Evolutionary conservation across 495 filamentous ascomycete species (phyloP).

Genomic region (Aspergillus bridgeri): DNA sequence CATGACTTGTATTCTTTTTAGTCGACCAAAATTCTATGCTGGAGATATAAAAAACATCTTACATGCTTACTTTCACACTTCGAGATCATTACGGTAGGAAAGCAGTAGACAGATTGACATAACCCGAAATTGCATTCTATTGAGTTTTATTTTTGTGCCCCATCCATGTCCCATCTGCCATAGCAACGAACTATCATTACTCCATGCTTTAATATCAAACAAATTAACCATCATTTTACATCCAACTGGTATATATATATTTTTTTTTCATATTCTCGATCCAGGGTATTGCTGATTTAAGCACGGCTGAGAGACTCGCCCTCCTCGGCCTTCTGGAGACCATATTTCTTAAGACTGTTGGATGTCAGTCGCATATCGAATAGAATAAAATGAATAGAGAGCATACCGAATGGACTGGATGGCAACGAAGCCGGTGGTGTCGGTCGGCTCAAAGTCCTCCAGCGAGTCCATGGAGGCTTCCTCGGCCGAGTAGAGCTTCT

Average conservation of each 20-base stretch:
- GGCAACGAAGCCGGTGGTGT: constrained; percentile 74
- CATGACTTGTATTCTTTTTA: too few species aligned
- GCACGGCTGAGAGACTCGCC: constrained; percentile 41
- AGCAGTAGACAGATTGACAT: too few species aligned
- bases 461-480: constrained; percentile 88
- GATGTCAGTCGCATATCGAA: constrained; percentile 37
- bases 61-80: too few species aligned
- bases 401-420: constrained; percentile 15
- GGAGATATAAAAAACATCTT: too few species aligned
- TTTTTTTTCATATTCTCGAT: neutral
- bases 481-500: constrained; percentile 80
- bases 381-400: neutral
- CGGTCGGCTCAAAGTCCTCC: constrained; percentile 70
- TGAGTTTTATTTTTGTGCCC: too few species aligned
- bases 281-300: neutral
- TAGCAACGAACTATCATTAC: too few species aligned
- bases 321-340: constrained; percentile 61
- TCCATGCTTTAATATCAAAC: neutral
- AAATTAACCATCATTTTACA: neutral
- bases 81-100: too few species aligned
- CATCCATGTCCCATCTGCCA: too few species aligned
- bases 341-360: constrained; percentile 88
- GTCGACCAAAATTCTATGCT: too few species aligned
- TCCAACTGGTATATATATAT: neutral
- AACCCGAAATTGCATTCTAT: too few species aligned